These are phyloP conservation scores for Prunus armeniaca DNA, from an alignment of 306 rosid species.

Conservation along the genomic window DNA sequence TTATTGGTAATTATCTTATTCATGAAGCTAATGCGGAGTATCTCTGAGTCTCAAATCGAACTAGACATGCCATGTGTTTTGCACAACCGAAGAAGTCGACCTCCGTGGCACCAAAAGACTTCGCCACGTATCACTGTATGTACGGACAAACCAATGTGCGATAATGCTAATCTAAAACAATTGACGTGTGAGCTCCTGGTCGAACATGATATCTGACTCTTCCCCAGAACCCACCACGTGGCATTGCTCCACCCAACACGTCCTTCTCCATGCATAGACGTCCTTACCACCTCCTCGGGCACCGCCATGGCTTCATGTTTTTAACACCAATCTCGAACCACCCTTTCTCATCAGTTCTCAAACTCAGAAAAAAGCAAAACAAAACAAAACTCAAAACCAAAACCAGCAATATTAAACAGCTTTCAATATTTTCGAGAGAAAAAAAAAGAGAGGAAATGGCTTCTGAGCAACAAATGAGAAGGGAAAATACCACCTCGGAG, in stretches of 20 bases:
- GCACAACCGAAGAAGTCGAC: background rate
- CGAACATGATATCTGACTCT: conserved; percentile 21
- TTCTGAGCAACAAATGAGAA: conserved; percentile 47
- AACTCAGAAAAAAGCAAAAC: background rate
- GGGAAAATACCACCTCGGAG: conserved; percentile 41
- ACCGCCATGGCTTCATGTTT: conserved; percentile 35
- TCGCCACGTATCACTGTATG: conserved; percentile 22
- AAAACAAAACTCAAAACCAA: background rate
- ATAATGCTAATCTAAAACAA: background rate
- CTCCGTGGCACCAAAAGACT: background rate
- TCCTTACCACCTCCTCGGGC: conserved; percentile 27
- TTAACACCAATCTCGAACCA: background rate
- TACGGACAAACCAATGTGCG: background rate
- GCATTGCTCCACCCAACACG: conserved; percentile 30
- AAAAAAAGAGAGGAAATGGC: conserved; percentile 38
- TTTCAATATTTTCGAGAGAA: background rate
- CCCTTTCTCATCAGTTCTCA: background rate
- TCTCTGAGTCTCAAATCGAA: too few relatives aligned
- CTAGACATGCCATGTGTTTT: background rate
- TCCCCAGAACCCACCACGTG: conserved; percentile 36
- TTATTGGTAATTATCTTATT: too few relatives aligned
- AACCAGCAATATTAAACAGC: background rate
- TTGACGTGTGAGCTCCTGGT: conserved; percentile 11
- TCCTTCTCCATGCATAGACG: conserved; percentile 45
- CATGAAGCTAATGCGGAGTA: too few relatives aligned